Percentiles rank a stretch among this genome's conserved stretches.
Evolutionary conservation across 176 grass and related monocot genomes (phyloP).

Genomic region (Eragrostis curvula): DNA sequence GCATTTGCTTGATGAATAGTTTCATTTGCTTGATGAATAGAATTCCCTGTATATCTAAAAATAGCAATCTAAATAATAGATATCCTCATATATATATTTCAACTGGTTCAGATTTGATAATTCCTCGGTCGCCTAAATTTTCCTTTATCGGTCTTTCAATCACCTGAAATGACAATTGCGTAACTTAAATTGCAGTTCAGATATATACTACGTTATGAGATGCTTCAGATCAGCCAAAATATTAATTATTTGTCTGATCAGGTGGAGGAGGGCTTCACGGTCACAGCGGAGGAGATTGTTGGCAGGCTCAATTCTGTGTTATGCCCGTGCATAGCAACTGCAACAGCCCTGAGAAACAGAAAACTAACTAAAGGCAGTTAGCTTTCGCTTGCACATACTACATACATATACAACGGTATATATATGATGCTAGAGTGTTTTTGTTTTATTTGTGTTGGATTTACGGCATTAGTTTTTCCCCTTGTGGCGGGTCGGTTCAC

Average conservation of each 20-base stretch:
- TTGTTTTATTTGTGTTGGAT: background rate
- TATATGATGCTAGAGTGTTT: background rate
- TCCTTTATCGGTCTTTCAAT: background rate
- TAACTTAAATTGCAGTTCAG: no score
- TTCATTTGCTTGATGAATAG: no score
- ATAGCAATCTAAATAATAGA: background rate
- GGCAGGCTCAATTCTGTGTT: slow-evolving; percentile 36
- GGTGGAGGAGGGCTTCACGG: slow-evolving; percentile 34
- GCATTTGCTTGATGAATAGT: background rate
- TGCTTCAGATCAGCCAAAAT: background rate
- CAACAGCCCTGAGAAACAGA: slow-evolving; percentile 5
- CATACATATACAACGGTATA: background rate
- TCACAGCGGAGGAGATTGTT: slow-evolving; percentile 40
- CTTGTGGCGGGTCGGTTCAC: background rate
- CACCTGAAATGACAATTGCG: background rate
- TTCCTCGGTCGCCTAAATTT: background rate
- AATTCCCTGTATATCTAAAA: no score
- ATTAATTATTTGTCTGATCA: slow-evolving; percentile 4
- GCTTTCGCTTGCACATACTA: background rate
- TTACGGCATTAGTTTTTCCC: background rate
- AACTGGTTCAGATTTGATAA: background rate
- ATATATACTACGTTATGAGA: no score
- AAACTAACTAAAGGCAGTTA: background rate
- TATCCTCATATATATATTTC: background rate
- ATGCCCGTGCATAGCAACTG: background rate